Evolutionary conservation across 768 basidiomycete species (phyloP), one percentile per base, ranked within the genome.

Genomic region (Favolaschia claudopus): DNA sequence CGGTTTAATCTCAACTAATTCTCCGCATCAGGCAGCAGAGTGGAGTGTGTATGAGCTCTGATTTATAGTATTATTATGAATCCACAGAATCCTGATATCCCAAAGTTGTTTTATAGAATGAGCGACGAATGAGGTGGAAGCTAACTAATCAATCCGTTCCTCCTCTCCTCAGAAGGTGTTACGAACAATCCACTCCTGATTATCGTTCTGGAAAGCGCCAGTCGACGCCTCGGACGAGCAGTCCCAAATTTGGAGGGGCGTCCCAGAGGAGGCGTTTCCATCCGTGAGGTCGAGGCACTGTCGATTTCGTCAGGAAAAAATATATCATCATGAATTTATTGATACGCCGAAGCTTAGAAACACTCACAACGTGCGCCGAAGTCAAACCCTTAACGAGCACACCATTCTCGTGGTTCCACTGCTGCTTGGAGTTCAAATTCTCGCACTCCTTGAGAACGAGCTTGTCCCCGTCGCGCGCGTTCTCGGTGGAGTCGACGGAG

Each of bases 161-260:
- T n/a, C n/a, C n/a, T n/a, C n/a, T n/a, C n/a, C n/a, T n/a, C n/a
- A n/a, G n/a, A 2, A 40, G n/a, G 28, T 19, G 7, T 29, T 24
- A 28, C 33, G 49, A 14, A 44, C 48, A 22, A 50, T 43, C 56
- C 56, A 58, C 8, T 58, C 40, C 19, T 58, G 56, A 33, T 50
- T 58, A 7, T 47, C 50, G 34, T 58, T 44, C 8, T 58, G 47
- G 7, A 14, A 22, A 12, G 38, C 29, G 12, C 47, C 27, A 15
- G 39, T 42, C n/a, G n/a, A n/a, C n/a, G n/a, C n/a, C 6, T 42
- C 15, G 5, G n/a, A 3, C 9, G 25, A 32, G 39, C 40, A 42
- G 19, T 42, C 22, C 48, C 42, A 58, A 12, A 25, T 32, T 36
- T 58, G 55, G 5, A 57, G 55, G 46, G 49, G 32, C 15, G 39